Evolutionary conservation across 2,329 filamentous ascomycete genomes (phyloP).

Genomic region (Trichoderma afroharzianum): DNA sequence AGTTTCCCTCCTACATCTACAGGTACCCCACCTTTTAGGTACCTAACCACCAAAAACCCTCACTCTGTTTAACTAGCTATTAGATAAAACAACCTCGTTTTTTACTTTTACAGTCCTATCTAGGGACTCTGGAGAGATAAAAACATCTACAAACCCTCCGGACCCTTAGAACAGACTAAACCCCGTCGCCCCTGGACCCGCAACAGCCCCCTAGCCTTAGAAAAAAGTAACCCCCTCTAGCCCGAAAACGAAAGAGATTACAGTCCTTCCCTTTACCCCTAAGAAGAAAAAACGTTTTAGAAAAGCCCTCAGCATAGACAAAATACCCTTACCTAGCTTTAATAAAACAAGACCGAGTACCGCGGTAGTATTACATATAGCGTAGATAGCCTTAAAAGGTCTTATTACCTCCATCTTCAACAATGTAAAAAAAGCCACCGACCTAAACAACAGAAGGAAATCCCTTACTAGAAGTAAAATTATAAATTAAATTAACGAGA

Average conservation of each 20-base stretch:
- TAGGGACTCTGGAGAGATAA: not conserved
- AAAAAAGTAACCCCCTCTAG: not conserved
- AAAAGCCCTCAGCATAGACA: not conserved
- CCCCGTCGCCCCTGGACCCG: not conserved
- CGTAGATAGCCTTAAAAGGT: not conserved
- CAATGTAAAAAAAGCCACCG: too few relatives aligned
- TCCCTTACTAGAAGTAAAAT: too few relatives aligned
- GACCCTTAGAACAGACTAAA: not conserved
- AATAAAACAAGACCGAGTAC: not conserved
- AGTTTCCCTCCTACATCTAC: constrained; percentile 5
- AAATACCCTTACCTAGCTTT: not conserved
- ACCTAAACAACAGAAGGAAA: too few relatives aligned
- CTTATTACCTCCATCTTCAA: not conserved
- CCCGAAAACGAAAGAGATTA: not conserved
- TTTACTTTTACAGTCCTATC: not conserved
- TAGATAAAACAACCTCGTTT: not conserved
- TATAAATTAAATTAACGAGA: too few relatives aligned
- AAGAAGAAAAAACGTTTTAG: not conserved
- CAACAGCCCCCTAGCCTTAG: not conserved
- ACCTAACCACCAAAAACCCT: not conserved
- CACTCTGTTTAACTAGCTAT: too few relatives aligned
- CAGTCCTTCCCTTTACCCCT: not conserved
- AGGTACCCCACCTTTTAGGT: constrained; percentile 6
- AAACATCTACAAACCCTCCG: not conserved
- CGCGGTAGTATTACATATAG: too few relatives aligned